Percentiles rank a stretch among this genome's conserved stretches.
These are phyloP conservation scores for Telopea speciosissima DNA, from an alignment of 177 flowering plant genomes.

Conservation along the genomic window DNA sequence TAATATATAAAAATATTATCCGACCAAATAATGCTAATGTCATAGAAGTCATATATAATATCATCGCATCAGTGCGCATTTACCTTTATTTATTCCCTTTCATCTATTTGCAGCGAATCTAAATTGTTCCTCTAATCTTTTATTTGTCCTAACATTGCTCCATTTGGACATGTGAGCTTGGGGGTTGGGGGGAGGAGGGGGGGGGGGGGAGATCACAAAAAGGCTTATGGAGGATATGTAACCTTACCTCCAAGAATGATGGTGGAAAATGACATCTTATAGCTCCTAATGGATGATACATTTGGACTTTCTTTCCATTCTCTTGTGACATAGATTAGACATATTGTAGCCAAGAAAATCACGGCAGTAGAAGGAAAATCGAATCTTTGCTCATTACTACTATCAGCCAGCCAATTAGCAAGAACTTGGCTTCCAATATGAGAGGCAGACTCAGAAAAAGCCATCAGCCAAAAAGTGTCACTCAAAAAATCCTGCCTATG, in stretches of 20 bases:
- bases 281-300: conserved; percentile 31
- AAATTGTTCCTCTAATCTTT: background rate
- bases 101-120: too few species aligned
- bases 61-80: background rate
- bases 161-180: too few species aligned
- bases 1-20: too few species aligned
- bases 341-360: conserved; percentile 40
- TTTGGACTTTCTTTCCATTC: conserved; percentile 41
- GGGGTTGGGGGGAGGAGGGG: too few species aligned
- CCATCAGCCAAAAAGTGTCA: conserved; percentile 88
- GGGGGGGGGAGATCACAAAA: too few species aligned
- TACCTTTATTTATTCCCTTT: background rate
- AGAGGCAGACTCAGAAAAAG: conserved; percentile 65
- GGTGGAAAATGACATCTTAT: conserved; percentile 34
- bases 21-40: too few species aligned
- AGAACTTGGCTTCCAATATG: conserved; percentile 77
- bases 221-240: background rate
- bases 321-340: conserved; percentile 33
- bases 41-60: background rate
- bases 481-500: conserved; percentile 60
- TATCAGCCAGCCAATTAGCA: conserved; percentile 53
- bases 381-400: conserved; percentile 30
- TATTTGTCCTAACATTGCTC: too few species aligned
- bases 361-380: conserved; percentile 34
- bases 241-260: conserved; percentile 54